Percentiles rank a stretch among this genome's conserved stretches.
Conservation (phyloP, 768 basidiomycete genomes). For the Dacryopinax spathularia region DNA sequence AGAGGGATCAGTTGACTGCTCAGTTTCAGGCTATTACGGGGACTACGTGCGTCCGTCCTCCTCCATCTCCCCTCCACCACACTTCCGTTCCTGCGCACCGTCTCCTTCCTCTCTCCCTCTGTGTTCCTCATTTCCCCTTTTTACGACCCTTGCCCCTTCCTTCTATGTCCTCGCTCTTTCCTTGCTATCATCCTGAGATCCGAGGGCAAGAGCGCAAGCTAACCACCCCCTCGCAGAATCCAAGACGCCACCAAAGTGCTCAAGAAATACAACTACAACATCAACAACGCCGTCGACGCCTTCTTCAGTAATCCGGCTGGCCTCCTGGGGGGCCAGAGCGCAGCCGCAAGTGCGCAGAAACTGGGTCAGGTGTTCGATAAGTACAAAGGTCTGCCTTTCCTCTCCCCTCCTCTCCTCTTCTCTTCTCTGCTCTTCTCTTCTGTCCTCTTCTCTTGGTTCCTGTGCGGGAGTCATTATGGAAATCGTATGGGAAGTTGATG, state of each 20-base stretch:
- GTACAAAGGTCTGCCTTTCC: conserved; percentile 42
- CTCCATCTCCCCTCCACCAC: background rate
- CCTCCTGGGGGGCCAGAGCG: background rate
- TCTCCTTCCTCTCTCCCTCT: background rate
- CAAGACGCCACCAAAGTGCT: conserved; percentile 7
- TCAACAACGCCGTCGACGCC: conserved; percentile 16
- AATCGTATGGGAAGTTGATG: too few species aligned
- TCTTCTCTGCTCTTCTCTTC: background rate
- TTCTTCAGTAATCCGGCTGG: conserved; percentile 14
- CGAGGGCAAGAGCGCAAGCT: too few species aligned
- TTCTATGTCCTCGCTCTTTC: background rate
- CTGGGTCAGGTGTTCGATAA: conserved; percentile 45
- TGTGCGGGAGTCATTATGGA: background rate
- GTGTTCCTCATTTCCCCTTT: background rate
- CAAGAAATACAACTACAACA: conserved; percentile 9
- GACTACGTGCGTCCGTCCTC: conserved; percentile 8
- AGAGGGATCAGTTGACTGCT: conserved; percentile 12
- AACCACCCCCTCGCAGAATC: conserved; percentile 6
- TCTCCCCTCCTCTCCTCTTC: background rate
- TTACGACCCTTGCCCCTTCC: background rate
- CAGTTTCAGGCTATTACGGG: conserved; percentile 17
- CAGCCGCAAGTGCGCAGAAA: conserved; percentile 24
- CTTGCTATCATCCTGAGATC: background rate
- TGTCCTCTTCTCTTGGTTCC: background rate
- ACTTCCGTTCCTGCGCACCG: background rate